Conservation (phyloP, 805 yeast genomes). For the Candida krabiensis region DNA sequence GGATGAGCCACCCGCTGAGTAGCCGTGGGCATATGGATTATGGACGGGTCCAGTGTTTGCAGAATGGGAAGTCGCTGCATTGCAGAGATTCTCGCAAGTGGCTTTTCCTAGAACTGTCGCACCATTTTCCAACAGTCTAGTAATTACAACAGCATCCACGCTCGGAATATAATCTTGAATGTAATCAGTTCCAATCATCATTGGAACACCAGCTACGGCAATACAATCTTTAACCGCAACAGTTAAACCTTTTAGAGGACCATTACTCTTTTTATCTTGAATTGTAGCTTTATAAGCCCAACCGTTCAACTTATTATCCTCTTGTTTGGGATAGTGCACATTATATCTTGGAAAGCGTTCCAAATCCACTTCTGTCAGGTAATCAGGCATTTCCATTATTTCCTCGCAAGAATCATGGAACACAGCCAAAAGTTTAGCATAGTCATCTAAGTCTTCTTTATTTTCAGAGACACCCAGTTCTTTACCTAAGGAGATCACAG, state of each 20-base stretch:
- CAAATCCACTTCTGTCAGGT: slow-evolving; percentile 28
- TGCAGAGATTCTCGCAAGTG: slow-evolving; percentile 37
- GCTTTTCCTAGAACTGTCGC: slow-evolving; percentile 34
- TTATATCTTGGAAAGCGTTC: slow-evolving; percentile 33
- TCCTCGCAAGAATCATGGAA: slow-evolving; percentile 28
- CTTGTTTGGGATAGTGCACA: slow-evolving; percentile 22
- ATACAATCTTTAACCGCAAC: slow-evolving; percentile 37
- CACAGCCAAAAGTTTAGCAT: slow-evolving; percentile 26
- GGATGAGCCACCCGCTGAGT: slow-evolving; percentile 44
- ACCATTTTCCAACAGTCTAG: slow-evolving; percentile 36
- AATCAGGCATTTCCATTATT: slow-evolving; percentile 30
- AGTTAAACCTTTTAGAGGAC: slow-evolving; percentile 27
- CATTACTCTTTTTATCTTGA: slow-evolving; percentile 20
- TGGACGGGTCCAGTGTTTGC: slow-evolving; percentile 40
- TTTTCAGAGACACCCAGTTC: slow-evolving; percentile 19
- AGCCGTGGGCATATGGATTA: slow-evolving; percentile 41
- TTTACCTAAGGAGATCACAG: slow-evolving; percentile 12
- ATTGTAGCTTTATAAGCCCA: slow-evolving; percentile 31
- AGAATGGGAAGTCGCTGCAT: slow-evolving; percentile 27
- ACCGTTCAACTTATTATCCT: slow-evolving; percentile 31
- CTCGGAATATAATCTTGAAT: slow-evolving; percentile 31
- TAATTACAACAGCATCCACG: slow-evolving; percentile 36
- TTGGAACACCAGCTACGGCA: slow-evolving; percentile 35
- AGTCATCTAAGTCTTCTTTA: slow-evolving; percentile 21
- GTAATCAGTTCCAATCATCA: slow-evolving; percentile 34